A percentile compares a stretch with the other conserved stretches of the same genome.
Conservation (phyloP, 371 early-diverging fungal genomes). For the Gilbertella persicaria region DNA sequence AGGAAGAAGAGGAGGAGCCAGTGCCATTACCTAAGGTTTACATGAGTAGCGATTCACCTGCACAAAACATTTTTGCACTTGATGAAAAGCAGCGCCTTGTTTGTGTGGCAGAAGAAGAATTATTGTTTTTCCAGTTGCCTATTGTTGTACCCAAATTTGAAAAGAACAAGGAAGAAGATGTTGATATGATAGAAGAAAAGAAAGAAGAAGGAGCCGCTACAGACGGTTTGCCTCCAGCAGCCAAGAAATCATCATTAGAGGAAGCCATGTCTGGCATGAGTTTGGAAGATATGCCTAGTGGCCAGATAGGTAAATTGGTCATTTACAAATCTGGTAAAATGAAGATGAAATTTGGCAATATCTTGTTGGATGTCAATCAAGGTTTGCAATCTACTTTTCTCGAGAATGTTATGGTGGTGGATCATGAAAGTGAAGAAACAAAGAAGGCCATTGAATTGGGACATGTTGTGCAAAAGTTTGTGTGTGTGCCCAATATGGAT, state of each 20-base stretch:
- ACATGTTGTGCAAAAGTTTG: constrained; percentile 62
- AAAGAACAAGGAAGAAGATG: constrained; percentile 20
- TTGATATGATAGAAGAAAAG: constrained; percentile 6
- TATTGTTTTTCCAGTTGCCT: constrained; percentile 49
- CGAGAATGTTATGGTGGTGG: constrained; percentile 64
- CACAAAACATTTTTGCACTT: constrained; percentile 43
- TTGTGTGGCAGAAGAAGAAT: constrained; percentile 45
- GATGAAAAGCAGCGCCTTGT: constrained; percentile 35
- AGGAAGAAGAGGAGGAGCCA: constrained; percentile 7
- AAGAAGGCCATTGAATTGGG: constrained; percentile 64
- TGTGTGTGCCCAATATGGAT: constrained; percentile 69
- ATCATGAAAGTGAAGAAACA: constrained; percentile 47
- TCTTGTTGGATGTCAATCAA: constrained; percentile 61
- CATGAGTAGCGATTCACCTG: constrained; percentile 52
- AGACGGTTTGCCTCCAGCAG: constrained; percentile 37
- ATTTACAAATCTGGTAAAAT: constrained; percentile 75
- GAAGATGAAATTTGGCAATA: constrained; percentile 66
- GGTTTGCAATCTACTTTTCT: constrained; percentile 64
- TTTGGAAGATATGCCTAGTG: constrained; percentile 51
- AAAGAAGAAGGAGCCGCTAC: not conserved
- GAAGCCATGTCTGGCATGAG: constrained; percentile 34
- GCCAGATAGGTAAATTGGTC: constrained; percentile 67
- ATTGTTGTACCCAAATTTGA: constrained; percentile 48
- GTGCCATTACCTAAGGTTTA: not conserved
- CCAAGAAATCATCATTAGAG: constrained; percentile 39